Conservation (phyloP, 768 basidiomycete species). For the Serendipita indica region DNA sequence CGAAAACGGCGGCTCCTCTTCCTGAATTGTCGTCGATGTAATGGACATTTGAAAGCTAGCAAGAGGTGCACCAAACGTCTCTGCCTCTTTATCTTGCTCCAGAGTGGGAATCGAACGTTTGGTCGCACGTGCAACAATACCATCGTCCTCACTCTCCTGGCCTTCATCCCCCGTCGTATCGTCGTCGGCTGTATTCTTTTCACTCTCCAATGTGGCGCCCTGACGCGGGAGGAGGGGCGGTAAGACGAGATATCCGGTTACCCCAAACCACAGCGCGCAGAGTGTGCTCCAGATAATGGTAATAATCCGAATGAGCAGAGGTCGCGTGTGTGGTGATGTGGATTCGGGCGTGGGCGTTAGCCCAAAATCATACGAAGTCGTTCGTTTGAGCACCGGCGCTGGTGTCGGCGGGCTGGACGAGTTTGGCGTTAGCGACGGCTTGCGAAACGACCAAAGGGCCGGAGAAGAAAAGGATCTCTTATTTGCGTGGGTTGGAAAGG, state of each 20-base stretch:
- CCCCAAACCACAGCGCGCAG: background rate
- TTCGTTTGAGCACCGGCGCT: conserved; percentile 33
- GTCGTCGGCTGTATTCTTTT: conserved; percentile 16
- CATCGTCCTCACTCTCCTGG: conserved; percentile 24
- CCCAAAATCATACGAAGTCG: conserved; percentile 35
- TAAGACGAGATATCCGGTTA: background rate
- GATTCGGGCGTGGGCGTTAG: conserved; percentile 3
- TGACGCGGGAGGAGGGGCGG: background rate
- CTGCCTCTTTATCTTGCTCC: conserved; percentile 16
- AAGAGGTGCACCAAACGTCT: conserved; percentile 16
- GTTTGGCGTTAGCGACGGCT: conserved; percentile 12
- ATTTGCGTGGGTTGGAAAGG: conserved; percentile 24
- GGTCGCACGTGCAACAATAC: conserved; percentile 11
- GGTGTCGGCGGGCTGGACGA: conserved; percentile 14
- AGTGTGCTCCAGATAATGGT: background rate
- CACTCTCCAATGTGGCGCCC: conserved; percentile 17
- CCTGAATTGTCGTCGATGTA: conserved; percentile 13
- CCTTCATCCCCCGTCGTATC: conserved; percentile 18
- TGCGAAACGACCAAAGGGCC: conserved; percentile 27
- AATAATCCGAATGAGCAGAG: conserved; percentile 17
- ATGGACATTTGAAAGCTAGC: background rate
- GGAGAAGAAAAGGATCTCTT: conserved; percentile 54
- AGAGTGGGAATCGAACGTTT: conserved; percentile 8
- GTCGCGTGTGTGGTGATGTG: conserved; percentile 37
- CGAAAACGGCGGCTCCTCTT: conserved; percentile 20